Base-by-base conservation (phyloP, 2,329 filamentous ascomycete species). In the Pseudocercospora fuligena region DNA sequence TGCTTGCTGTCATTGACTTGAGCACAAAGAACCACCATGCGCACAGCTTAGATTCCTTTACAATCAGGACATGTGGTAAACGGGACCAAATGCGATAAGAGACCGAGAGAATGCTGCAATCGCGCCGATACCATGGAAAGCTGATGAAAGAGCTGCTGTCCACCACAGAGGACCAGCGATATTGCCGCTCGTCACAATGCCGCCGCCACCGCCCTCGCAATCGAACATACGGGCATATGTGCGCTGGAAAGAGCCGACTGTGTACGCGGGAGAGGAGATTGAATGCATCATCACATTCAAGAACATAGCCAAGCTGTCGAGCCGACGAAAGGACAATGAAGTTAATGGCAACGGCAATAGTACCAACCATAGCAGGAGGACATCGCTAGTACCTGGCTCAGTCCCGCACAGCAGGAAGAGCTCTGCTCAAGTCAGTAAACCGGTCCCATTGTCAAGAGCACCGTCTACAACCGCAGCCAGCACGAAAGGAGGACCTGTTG, bases 281-380 rank as follows among this genome's bases (percentile, higher is more conserved):
- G 92, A 94, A 82, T 98, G 95, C 81, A 93, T 90, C 72, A 97
- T 99, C 79, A 97, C 92, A 60, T 99, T 99, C 82, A 94, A 91
- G 81, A 99, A 99, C 78, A 86, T 94, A 59, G 83, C 86, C 31
- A 79, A 75, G 69, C 85, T 88, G 70, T 76, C 23, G 74, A 76
- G n/a, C 69, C 66, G 72, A 75, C 69, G 75, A 74, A 62, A 73
- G 74, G 53, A 67, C 68, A 60, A 73, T 73, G 70, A 58, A 67
- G 72, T 74, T 56, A 80, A 81, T 72, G 78, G 58, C 53, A 29
- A 63, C 25, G 64, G 60, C 29, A 67, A 63, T 60, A 68, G 67
- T 56, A 65, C 65, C 61, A 33, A 46, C 21, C 65, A 72, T 59
- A 61, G 60, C 27, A 69, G 68, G 61, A 66, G 69, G 67, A 61